Evolutionary conservation across 768 basidiomycete genomes (phyloP).

Genomic region (Cantharellus anzutake): DNA sequence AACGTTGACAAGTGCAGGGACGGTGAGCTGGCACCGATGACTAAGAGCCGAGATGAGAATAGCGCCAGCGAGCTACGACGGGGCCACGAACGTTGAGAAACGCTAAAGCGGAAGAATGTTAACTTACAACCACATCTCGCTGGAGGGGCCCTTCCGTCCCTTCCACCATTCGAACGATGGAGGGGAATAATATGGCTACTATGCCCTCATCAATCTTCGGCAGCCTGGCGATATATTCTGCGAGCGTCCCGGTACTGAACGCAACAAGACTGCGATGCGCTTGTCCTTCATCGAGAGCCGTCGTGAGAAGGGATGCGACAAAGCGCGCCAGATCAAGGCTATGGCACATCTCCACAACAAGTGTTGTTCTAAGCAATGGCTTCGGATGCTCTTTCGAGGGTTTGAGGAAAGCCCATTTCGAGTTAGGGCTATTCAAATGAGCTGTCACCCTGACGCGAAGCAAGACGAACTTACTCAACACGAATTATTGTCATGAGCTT

Average conservation of each 20-base stretch:
- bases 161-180: background rate
- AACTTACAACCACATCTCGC: background rate
- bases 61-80: conserved; percentile 45
- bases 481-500: conserved; percentile 82
- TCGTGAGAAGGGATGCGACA: conserved; percentile 42
- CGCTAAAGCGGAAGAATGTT: background rate
- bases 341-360: conserved; percentile 61
- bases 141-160: background rate
- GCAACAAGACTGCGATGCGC: conserved; percentile 53
- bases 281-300: conserved; percentile 18
- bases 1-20: conserved; percentile 40
- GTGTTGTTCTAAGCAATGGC: conserved; percentile 45
- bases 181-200: conserved; percentile 41
- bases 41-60: conserved; percentile 54
- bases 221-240: conserved; percentile 53
- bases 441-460: background rate
- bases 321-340: conserved; percentile 57
- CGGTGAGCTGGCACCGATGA: conserved; percentile 38
- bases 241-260: conserved; percentile 62
- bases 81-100: background rate
- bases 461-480: conserved; percentile 33
- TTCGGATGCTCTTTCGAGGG: conserved; percentile 63
- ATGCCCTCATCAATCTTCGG: conserved; percentile 44
- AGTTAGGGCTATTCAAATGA: conserved; percentile 14
- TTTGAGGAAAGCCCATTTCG: conserved; percentile 47